phyloP scores from a whole-genome alignment of 2,329 filamentous ascomycete species.

The Didymella sp. region DNA sequence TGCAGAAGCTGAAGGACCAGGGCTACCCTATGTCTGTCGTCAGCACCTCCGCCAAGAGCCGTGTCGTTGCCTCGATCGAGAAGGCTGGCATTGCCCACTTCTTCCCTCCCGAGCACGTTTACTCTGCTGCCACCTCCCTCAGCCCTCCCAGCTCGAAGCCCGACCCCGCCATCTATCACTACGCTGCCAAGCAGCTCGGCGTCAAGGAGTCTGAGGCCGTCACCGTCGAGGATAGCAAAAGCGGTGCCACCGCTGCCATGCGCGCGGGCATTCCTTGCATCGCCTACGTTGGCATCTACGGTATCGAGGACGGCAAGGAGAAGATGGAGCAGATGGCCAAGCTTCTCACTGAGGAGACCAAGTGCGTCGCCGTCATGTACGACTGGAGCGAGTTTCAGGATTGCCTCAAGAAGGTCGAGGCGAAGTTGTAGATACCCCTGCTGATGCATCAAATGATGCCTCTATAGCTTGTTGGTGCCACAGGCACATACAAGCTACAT shows the following conservation, averaged over 20 bases:
- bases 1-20: conserved; percentile 68
- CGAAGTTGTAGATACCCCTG: conserved; percentile 40
- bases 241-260: conserved; percentile 77
- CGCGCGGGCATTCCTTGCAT: conserved; percentile 81
- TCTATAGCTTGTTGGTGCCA: conserved; percentile 22
- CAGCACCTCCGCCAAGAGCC: conserved; percentile 77
- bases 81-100: conserved; percentile 81
- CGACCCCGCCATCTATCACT: conserved; percentile 85
- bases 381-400: conserved; percentile 61
- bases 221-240: conserved; percentile 88
- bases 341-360: conserved; percentile 57
- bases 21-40: conserved; percentile 82
- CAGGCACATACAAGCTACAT: conserved; percentile 16
- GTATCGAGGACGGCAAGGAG: conserved; percentile 52
- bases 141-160: conserved; percentile 85
- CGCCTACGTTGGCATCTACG: conserved; percentile 77
- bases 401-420: conserved; percentile 58
- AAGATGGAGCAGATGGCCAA: conserved; percentile 58
- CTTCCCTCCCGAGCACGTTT: conserved; percentile 78
- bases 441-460: conserved; percentile 21
- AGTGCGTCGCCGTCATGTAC: conserved; percentile 58
- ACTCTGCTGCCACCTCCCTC: conserved; percentile 81
- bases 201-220: conserved; percentile 75
- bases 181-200: conserved; percentile 75
- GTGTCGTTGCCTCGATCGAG: conserved; percentile 78